Evolutionary conservation across 2,329 filamentous ascomycete species (phyloP), one percentile per base, ranked within the genome.

Genomic region (Colletotrichum limetticola): DNA sequence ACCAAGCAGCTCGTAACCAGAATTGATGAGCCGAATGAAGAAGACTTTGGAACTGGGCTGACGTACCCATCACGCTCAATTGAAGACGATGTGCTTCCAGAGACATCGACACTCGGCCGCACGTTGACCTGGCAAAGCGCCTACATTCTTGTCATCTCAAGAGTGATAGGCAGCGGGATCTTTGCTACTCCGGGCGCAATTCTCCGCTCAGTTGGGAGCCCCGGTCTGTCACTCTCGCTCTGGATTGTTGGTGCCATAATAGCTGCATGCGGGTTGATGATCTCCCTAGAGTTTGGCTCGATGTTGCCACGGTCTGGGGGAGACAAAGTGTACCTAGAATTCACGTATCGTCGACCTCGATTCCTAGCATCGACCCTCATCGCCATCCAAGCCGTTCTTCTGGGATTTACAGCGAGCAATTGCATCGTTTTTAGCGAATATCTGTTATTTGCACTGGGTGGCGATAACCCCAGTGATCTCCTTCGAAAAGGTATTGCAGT

Each of bases 151-250:
- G 90, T 92, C 8, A 91, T 93, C 30, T 92, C 90, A 1, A 87
- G 91, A 14, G 91, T 94, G 6, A 91, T 94, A 35, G 92, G 92
- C 14, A 91, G 88, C 76, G 92, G 92, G 30, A 93, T 94, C 75
- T 94, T 94, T 77, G 91, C 92, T 0, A 93, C 91, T 0, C 92
- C 91, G 0, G 92, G 90, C 0, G 87, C 91, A 5, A 93, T 95
- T 62, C 85, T 93, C 3, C 87, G 89, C 49, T 88, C 90, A 0
- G 90, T 91, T 2, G 93, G 93, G 1, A 94, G 91, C 68, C 85
- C 92, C 0, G 92, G 91, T 0, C 81, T 94, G 2, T 87, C 91
- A 0, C 80, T 94, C 1, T 75, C 87, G 1, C 80, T 94, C 3
- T 94, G 92, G 92, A 68, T 92, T 0, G 80, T 90, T 0, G 92